Base-by-base conservation (phyloP, 2,329 filamentous ascomycete species). In the Pyrenophora teres region DNA sequence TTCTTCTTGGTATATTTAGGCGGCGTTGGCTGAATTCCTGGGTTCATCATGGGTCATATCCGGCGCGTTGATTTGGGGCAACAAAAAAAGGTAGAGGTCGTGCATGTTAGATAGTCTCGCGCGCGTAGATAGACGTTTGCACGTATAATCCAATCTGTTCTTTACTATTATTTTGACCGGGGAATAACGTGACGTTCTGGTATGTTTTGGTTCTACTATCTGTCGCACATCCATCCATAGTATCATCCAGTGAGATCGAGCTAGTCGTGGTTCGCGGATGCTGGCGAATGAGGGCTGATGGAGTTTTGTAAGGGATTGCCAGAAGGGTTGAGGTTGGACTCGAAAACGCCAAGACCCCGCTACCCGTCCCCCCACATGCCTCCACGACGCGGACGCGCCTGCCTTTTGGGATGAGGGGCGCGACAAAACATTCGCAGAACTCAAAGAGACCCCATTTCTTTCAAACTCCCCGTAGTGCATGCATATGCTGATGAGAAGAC, bases 361-460 rank as follows among this genome's bases (percentile, higher is more conserved):
- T 49, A 46, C 50, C 55, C 53, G 46, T 51, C 38, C 49, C 49
- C 49, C 49, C 45, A 52, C 56, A 40, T 58, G 39, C 45, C 40
- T 50, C 40, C 56, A 52, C 52, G 57, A 51, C 52, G 54, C 53
- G 47, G 35, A 55, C 60, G 60, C 59, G 62, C 50, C 47, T 54
- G 43, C 49, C 27, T 27, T 46, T 19, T 46, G 18, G n/a, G 40
- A 54, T 31, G 52, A 46, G 56, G 46, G 52, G 50, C 37, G 27
- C 32, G 18, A 53, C 49, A 45, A 47, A 58, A 51, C 38, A 46
- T 31, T 40, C 25, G 40, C 35, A 13, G 10, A 21, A 27, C 25
- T 15, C 35, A 40, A 21, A 36, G 6, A 37, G 10, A 15, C 16
- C 21, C 15, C 31, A 21, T 19, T 33, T 13, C 23, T 23, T n/a